These are phyloP conservation scores for Chenopodium quinoa DNA, from an alignment of 148 eudicot genomes.

Conservation along the genomic window DNA sequence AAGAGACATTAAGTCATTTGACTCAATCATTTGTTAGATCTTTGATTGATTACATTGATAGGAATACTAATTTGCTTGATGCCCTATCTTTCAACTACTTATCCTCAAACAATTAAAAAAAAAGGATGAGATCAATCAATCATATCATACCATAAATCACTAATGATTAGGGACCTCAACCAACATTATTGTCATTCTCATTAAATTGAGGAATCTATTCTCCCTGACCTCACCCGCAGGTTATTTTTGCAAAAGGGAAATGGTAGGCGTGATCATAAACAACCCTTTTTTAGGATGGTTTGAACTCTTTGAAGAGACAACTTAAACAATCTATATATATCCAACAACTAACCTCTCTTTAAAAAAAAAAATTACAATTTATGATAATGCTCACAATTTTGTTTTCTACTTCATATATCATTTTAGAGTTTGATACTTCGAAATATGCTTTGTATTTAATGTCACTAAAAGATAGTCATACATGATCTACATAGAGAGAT, in stretches of 20 bases:
- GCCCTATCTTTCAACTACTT: conserved; percentile 3
- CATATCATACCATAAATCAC: conserved; percentile 12
- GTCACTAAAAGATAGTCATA: no score
- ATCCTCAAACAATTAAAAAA: not conserved
- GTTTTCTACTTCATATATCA: no score
- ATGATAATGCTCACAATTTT: not conserved
- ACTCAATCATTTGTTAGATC: not conserved
- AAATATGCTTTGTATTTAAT: no score
- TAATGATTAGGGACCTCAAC: conserved; percentile 29
- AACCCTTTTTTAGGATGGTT: not conserved
- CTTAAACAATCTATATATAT: not conserved
- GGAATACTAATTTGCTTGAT: conserved; percentile 1
- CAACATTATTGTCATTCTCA: not conserved
- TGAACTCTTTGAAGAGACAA: not conserved
- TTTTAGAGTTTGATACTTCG: not conserved
- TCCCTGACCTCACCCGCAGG: conserved; percentile 18
- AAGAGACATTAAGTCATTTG: not conserved
- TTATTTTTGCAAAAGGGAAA: not conserved
- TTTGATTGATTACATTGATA: conserved; percentile 1
- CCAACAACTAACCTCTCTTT: no score
- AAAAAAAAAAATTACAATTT: no score
- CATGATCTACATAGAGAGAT: no score
- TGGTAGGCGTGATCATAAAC: conserved; percentile 18
- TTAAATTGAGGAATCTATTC: conserved; percentile 8
- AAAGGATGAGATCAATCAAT: conserved; percentile 24